Evolutionary conservation across 1,284 basidiomycete genomes (phyloP), one percentile per base, ranked within the genome.

Genomic region (Paramarasmius palmivorus): DNA sequence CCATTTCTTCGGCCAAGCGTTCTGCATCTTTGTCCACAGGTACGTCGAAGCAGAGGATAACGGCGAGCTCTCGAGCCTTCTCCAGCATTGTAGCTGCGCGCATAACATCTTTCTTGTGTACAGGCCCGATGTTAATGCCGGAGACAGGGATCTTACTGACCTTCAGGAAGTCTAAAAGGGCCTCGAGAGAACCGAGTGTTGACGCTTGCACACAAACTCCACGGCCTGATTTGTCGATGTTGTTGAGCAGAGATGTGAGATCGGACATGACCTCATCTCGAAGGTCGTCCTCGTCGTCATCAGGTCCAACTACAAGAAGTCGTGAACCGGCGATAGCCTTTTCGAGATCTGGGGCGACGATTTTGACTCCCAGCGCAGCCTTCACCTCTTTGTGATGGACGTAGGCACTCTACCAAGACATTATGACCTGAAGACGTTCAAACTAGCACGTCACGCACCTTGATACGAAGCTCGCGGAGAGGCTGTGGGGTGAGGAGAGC

Each of bases 321-420:
- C 95, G 88, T 42, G 96, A 98, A 68, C 97, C 97, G 55, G 96
- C 95, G 59, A 99, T 97, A n/a, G 97, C 96, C 73, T 98, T 98
- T 66, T 99, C 97, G 26, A 99, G 84, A 69, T 98, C 96, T 1
- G 96, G 90, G 0, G 94, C 97, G 25, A 90, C 84, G 61, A 99
- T 88, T 78, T 99, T 99, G 70, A 99, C 92, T 73, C 97, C 97
- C 50, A 98, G 80, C 4, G 97, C 95, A 3, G 97, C 97, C 75
- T 96, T 98, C 72, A 99, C 93, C 72, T 94, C 90, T 75, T 96
- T 98, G 78, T 99, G 92, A 67, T 99, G 97, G 42, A 99, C 94
- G 66, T 99, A 99, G 49, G 88, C 85, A 26, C 95, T 96, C 93
- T 95, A 57, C n/a, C 9, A 50, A 26, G 41, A 46, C 29, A 37